Percentiles rank a stretch among this genome's conserved stretches.
These are phyloP conservation scores for Calycina herbarum DNA, from an alignment of 2,329 filamentous ascomycete genomes.

Conservation along the genomic window DNA sequence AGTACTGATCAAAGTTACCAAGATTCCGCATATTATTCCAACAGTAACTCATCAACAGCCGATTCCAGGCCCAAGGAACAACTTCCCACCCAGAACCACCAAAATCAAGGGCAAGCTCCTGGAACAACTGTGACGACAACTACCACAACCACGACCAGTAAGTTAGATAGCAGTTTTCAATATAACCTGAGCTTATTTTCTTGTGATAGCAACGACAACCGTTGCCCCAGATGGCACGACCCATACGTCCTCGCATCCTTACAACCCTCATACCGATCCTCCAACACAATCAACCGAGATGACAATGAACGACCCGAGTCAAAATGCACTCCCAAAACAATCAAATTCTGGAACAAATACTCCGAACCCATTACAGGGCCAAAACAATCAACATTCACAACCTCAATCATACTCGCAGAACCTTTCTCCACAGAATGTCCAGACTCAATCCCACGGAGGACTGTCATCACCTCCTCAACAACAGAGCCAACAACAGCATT, in stretches of 20 bases:
- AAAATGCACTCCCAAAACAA: slow-evolving; percentile 16
- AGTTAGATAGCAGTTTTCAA: slow-evolving; percentile 4
- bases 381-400: neutral
- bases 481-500: slow-evolving; percentile 3
- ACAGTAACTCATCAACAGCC: slow-evolving; percentile 21
- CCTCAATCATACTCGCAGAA: neutral
- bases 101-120: slow-evolving; percentile 17
- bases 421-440: neutral
- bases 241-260: slow-evolving; percentile 28
- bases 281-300: slow-evolving; percentile 27
- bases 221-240: slow-evolving; percentile 28
- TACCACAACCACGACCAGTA: slow-evolving; percentile 33
- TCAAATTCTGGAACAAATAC: neutral
- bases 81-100: slow-evolving; percentile 16
- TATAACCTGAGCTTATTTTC: neutral
- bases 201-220: slow-evolving; percentile 28
- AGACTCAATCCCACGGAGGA: slow-evolving; percentile 5
- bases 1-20: slow-evolving; percentile 24
- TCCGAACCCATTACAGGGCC: neutral
- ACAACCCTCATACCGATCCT: slow-evolving; percentile 30
- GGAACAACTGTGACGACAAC: slow-evolving; percentile 31
- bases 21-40: slow-evolving; percentile 29
- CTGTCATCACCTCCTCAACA: neutral
- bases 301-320: slow-evolving; percentile 10
- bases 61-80: slow-evolving; percentile 21